Evolutionary conservation across 2,329 filamentous ascomycete genomes (phyloP), one percentile per base, ranked within the genome.

Genomic region (Pseudogymnoascus sp.): DNA sequence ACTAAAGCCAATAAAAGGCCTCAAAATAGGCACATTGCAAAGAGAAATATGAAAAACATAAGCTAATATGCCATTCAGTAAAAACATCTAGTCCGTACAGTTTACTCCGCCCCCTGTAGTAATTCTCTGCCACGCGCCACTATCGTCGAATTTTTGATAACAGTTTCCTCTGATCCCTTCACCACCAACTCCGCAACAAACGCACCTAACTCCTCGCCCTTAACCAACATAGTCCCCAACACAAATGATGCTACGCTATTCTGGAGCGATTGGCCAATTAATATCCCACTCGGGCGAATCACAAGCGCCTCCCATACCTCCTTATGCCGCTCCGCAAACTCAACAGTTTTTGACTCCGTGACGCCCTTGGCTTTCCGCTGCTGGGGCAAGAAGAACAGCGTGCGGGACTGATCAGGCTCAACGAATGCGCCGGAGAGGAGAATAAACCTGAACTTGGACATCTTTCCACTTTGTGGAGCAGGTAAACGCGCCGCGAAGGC

Each of bases 361-460:
- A 62, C 3, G 68, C 72, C 71, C 66, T 71, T 72, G 14, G 70
- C 62, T 54, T 72, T 73, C 36, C 71, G 68, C 36, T 68, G 64
- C 11, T 72, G 69, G 1, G 67, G 70, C 19, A 71, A 45, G 0
- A 71, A 71, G 67, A 70, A 73, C 14, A 77, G 14, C 25, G 65
- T 72, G 19, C 68, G 63, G 5, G 74, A 69, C 62, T 77, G 75
- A 16, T 77, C 68, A 16, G 71, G 73, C 10, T 69, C 66, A 0
- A 75, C 74, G 31, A 74, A 75, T 13, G 70, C 73, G 1, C 75
- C 75, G 41, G 75, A 75, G 4, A 77, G 65, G 39, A 73, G 74
- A 2, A 77, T 67, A 36, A 70, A 75, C 41, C 69, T 68, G 25
- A 77, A 76, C 5, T 34, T 57, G n/a, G 1, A 10, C 68, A 0